Evolutionary conservation across 768 basidiomycete genomes (phyloP).

Genomic region (Mycena floridula): DNA sequence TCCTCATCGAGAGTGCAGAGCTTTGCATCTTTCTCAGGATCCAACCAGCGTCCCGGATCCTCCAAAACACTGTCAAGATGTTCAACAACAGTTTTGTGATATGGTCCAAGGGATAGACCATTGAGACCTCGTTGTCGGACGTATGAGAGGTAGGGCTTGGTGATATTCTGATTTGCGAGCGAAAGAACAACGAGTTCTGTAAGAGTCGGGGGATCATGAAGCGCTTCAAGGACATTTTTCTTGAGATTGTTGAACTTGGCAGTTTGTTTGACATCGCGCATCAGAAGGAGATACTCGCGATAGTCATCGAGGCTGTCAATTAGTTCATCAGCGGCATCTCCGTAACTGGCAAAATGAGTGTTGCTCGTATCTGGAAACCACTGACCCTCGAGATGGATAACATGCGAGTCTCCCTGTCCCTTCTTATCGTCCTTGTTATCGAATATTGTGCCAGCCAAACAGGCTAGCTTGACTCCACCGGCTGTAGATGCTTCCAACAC

Average conservation of each 20-base stretch:
- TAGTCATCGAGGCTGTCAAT: constrained; percentile 16
- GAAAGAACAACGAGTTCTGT: constrained; percentile 21
- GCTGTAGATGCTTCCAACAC: constrained; percentile 9
- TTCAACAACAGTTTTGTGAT: background rate
- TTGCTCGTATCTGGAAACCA: constrained; percentile 26
- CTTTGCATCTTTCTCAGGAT: background rate
- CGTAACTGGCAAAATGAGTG: constrained; percentile 19
- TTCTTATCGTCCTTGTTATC: constrained; percentile 26
- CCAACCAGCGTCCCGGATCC: constrained; percentile 7
- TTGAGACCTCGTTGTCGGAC: constrained; percentile 15
- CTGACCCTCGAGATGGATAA: constrained; percentile 6
- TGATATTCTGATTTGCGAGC: constrained; percentile 20
- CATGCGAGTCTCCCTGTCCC: constrained; percentile 19
- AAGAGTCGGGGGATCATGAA: constrained; percentile 18
- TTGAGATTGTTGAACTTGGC: constrained; percentile 17
- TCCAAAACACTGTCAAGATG: constrained; percentile 4
- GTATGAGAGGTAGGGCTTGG: constrained; percentile 19
- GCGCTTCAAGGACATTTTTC: constrained; percentile 17
- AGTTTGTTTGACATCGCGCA: constrained; percentile 21
- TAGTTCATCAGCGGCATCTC: constrained; percentile 19
- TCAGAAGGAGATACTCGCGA: constrained; percentile 17
- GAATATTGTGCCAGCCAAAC: constrained; percentile 15
- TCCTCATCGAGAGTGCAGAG: constrained; percentile 5
- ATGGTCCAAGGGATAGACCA: constrained; percentile 19
- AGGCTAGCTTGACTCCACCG: constrained; percentile 11